These are phyloP conservation scores for Chamaecyparis obtusa DNA, from an alignment of 75 land plant genomes.

Conservation along the genomic window DNA sequence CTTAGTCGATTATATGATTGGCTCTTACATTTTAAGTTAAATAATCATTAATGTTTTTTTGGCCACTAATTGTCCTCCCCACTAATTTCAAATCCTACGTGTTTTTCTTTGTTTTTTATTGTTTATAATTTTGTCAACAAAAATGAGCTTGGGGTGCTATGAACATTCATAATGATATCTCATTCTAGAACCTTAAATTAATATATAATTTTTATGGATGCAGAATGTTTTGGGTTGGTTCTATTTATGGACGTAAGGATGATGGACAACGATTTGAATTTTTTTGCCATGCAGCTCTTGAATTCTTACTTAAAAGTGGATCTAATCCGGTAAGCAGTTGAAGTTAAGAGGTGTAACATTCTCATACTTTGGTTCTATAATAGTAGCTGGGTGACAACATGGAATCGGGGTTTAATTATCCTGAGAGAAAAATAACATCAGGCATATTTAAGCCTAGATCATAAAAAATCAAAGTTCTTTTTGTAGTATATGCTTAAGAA, in stretches of 20 bases:
- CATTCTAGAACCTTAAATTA: not conserved
- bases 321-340: constrained; percentile 66
- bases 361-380: not conserved
- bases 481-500: too few relatives aligned
- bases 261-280: constrained; percentile 82
- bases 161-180: not conserved
- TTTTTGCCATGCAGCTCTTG: constrained; percentile 87
- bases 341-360: not conserved
- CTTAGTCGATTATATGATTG: not conserved
- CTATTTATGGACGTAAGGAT: constrained; percentile 78
- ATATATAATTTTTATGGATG: constrained; percentile 7
- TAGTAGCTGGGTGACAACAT: not conserved
- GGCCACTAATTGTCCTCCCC: not conserved
- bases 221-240: constrained; percentile 84
- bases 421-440: too few relatives aligned
- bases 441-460: too few relatives aligned
- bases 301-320: constrained; percentile 73
- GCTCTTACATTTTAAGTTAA: not conserved
- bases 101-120: not conserved
- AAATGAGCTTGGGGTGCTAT: not conserved
- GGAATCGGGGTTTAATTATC: too few relatives aligned
- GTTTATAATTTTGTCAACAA: not conserved
- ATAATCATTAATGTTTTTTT: not conserved
- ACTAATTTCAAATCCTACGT: not conserved
- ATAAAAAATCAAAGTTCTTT: too few relatives aligned